These are phyloP conservation scores for Emericellopsis cladophorae DNA, from an alignment of 2,329 filamentous ascomycete genomes.

Conservation along the genomic window DNA sequence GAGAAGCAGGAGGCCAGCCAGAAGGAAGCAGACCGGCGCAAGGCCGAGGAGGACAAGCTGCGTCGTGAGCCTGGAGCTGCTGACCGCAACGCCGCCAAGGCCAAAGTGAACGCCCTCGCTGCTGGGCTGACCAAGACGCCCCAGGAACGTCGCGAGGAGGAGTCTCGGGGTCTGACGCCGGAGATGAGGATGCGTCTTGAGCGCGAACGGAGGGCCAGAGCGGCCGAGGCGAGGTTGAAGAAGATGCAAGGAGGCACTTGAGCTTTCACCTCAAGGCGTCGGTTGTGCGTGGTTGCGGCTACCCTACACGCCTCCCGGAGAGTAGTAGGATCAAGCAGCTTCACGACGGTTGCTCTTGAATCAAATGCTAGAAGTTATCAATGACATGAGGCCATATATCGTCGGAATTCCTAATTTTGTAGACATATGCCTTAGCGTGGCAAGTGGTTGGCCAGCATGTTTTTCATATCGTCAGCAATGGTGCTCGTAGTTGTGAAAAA, in stretches of 20 bases:
- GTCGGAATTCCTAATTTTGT: too few relatives aligned
- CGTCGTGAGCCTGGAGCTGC: conserved; percentile 47
- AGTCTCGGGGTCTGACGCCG: conserved; percentile 70
- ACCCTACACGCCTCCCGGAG: neutral
- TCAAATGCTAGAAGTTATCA: too few relatives aligned
- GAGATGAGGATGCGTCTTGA: conserved; percentile 80
- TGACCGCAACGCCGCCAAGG: conserved; percentile 24
- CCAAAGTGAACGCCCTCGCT: conserved; percentile 35
- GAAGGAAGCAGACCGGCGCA: conserved; percentile 58
- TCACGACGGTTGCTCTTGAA: too few relatives aligned
- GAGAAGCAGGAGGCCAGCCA: conserved; percentile 58
- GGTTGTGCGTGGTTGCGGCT: neutral
- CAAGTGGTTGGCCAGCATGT: too few relatives aligned
- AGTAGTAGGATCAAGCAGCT: too few relatives aligned
- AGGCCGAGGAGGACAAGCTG: conserved; percentile 62
- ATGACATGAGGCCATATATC: too few relatives aligned
- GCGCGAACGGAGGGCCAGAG: conserved; percentile 77
- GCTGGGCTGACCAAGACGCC: conserved; percentile 56
- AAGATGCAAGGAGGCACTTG: conserved; percentile 28
- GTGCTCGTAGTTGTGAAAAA: too few relatives aligned
- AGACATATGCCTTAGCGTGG: too few relatives aligned
- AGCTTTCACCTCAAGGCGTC: neutral
- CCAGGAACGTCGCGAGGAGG: conserved; percentile 72
- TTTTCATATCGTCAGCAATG: too few relatives aligned
- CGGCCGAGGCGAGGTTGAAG: conserved; percentile 77